phyloP scores from a whole-genome alignment of 1,139 yeast genomes.

The Suhomyces terraborum region DNA sequence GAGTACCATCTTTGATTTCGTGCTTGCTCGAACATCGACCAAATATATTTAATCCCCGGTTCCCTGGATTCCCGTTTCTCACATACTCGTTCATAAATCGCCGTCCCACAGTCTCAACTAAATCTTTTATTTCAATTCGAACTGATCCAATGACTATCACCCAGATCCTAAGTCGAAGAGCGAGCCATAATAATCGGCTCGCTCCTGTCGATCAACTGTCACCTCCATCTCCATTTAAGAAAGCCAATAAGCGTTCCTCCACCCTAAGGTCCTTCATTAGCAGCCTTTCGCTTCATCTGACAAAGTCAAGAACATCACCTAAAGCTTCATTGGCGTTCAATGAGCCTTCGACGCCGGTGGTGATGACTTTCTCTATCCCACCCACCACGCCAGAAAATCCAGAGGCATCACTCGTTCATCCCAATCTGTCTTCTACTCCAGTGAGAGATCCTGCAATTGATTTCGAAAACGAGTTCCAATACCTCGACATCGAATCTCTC shows the following conservation, averaged over 20 bases:
- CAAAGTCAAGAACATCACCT: slow-evolving; percentile 1
- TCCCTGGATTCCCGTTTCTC: neutral
- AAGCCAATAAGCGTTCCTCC: slow-evolving; percentile 5
- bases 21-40: no score
- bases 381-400: neutral
- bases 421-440: neutral
- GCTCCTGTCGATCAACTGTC: neutral
- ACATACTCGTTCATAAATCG: no score
- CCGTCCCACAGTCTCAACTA: neutral
- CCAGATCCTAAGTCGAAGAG: slow-evolving; percentile 8
- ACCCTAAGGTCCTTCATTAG: slow-evolving; percentile 5
- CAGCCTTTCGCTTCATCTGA: slow-evolving; percentile 2
- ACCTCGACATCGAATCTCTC: neutral
- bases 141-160: slow-evolving; percentile 6
- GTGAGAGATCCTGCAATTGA: neutral
- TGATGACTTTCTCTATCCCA: slow-evolving; percentile 5
- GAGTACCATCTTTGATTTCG: neutral
- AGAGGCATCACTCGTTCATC: neutral
- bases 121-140: neutral
- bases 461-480: neutral
- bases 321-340: neutral
- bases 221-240: neutral
- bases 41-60: neutral
- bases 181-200: slow-evolving; percentile 2
- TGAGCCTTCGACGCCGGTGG: slow-evolving; percentile 4